Evolutionary conservation across 352 stramenopile genomes (phyloP).

Genomic region (Halophytophthora batemanensis): DNA sequence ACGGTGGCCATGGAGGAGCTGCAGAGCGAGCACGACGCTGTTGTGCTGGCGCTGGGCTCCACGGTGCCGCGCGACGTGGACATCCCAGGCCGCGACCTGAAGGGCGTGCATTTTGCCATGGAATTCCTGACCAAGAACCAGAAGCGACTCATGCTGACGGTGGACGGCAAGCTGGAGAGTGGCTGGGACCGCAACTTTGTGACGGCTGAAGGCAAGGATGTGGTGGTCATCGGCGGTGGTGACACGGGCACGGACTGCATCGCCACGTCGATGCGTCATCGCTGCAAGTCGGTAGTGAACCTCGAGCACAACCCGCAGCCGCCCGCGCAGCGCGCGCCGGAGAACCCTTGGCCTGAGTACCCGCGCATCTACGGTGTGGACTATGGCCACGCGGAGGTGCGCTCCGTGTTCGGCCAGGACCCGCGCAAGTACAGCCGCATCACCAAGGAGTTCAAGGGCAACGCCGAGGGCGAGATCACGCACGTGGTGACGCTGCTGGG

Average conservation of each 20-base stretch:
- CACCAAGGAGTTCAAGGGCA: constrained; percentile 79
- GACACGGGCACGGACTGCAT: constrained; percentile 98
- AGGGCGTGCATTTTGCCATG: constrained; percentile 97
- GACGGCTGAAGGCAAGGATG: constrained; percentile 96
- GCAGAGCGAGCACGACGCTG: constrained; percentile 82
- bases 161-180: constrained; percentile 95
- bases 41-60: constrained; percentile 93
- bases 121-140: constrained; percentile 98
- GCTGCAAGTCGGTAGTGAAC: constrained; percentile 96
- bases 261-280: constrained; percentile 95
- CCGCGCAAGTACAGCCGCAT: constrained; percentile 72
- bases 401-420: constrained; percentile 91
- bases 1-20: constrained; percentile 80
- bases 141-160: constrained; percentile 94
- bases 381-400: constrained; percentile 97
- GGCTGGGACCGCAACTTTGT: constrained; percentile 94
- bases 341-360: constrained; percentile 98
- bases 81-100: constrained; percentile 86
- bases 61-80: constrained; percentile 94
- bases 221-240: constrained; percentile 97
- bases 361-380: constrained; percentile 97
- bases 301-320: constrained; percentile 95
- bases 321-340: constrained; percentile 84
- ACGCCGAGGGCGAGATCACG: constrained; percentile 70
- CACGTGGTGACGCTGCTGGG: constrained; percentile 66